Base-by-base conservation (phyloP, 1,284 basidiomycete species). In the Schizophyllum amplum region DNA sequence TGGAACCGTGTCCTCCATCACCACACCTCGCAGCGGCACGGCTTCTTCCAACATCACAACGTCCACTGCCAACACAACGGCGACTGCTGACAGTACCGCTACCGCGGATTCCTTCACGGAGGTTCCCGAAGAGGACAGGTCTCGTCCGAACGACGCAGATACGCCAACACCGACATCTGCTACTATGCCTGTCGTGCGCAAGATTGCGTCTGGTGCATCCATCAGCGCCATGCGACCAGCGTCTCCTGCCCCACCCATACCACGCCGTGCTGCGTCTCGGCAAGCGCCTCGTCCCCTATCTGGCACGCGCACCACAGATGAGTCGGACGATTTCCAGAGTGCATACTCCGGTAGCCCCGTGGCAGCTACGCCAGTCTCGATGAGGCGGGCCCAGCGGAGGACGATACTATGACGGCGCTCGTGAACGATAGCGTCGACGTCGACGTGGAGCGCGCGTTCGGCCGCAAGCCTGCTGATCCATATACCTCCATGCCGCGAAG, bases 241-340 rank as follows among this genome's bases (percentile, higher is more conserved):
- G 5, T 23, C 47, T 5, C 47, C 47, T 23, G 6, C n/a, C 47
- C 47, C 47, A 27, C 47, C 26, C 56, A 55, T n/a, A 24, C 59
- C 2, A 5, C 53, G 13, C 57, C 61, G 20, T 57, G 59, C n/a
- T 24, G 46, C 17, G 24, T 24, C 1, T 22, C 24, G 46, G 3
- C 24, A 6, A 51, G 47, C 47, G 3, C 47, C 5, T 53, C 26
- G 13, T 7, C 17, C 47, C 5, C 56, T 54, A 3, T 59, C 60
- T 25, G 58, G 55, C 4, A 46, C 52, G 7, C 68, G 69, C 13
- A 73, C 77, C 23, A 86, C 88, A 9, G 88, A 91, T 61, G 89
- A 90, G 62, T 90, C 88, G 26, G 88, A 91, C 64, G 88, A 91
- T 65, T 91, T 91, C 69, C 87, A 90, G 69, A 91, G 88, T 62